Conservation (phyloP, 192 early-diverging fungal genomes). For the Coemansia sp. region DNA sequence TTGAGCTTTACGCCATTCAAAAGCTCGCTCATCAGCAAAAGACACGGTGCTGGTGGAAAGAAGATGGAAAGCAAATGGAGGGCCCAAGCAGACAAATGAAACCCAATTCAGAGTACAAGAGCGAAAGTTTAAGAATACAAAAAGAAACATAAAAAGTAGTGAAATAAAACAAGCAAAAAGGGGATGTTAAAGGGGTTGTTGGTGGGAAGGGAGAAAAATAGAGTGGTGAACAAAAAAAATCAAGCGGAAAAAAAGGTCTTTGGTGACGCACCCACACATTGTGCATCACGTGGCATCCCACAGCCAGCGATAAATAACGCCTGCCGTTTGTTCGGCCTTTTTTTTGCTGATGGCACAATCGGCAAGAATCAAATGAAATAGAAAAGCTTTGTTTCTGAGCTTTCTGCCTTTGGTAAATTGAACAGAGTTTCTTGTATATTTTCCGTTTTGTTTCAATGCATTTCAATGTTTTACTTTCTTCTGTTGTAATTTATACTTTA, state of each 20-base stretch:
- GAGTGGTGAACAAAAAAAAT: background rate
- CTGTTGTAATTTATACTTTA: background rate
- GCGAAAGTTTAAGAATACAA: background rate
- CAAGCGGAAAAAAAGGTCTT: background rate
- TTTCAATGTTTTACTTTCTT: background rate
- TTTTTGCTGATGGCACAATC: no score
- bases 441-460: background rate
- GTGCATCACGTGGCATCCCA: slow-evolving; percentile 4
- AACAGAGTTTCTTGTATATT: no score
- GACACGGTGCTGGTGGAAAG: background rate
- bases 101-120: no score
- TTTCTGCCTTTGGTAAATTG: no score
- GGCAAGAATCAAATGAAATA: no score
- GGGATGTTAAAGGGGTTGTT: background rate
- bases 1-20: slow-evolving; percentile 53
- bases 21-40: slow-evolving; percentile 35
- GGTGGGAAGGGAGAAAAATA: background rate
- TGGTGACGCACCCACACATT: background rate
- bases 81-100: background rate
- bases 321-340: no score
- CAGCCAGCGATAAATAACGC: background rate
- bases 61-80: background rate
- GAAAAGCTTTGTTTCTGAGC: no score
- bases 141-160: background rate
- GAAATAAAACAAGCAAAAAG: background rate